phyloP scores from a whole-genome alignment of 2,329 filamentous ascomycete genomes.

The Pseudopithomyces maydicus region DNA sequence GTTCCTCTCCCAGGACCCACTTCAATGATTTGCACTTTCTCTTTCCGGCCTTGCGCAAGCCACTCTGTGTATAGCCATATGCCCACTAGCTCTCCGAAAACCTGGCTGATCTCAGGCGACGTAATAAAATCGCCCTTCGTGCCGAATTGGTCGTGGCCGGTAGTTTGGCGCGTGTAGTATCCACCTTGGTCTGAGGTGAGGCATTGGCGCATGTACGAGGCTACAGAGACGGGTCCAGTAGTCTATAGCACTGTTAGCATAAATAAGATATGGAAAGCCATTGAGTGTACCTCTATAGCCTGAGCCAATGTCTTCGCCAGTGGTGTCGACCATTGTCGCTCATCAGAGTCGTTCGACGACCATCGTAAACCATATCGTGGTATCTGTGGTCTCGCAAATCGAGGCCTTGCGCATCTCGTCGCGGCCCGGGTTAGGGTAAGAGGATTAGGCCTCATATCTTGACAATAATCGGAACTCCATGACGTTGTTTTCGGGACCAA shows the following conservation, averaged over 20 bases:
- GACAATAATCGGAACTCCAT: constrained; percentile 35
- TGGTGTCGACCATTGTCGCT: constrained; percentile 84
- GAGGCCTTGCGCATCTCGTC: constrained; percentile 21
- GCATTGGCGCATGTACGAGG: constrained; percentile 98
- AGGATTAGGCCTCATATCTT: constrained; percentile 37
- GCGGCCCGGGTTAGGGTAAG: constrained; percentile 31
- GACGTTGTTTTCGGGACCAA: constrained; percentile 33
- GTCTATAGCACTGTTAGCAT: constrained; percentile 54
- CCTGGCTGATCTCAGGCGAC: constrained; percentile 94
- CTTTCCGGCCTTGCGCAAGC: constrained; percentile 81
- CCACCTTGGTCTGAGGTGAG: constrained; percentile 88
- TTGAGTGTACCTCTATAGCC: constrained; percentile 75
- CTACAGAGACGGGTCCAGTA: constrained; percentile 89
- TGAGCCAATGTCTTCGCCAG: constrained; percentile 84
- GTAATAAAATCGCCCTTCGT: constrained; percentile 93
- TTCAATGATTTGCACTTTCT: constrained; percentile 87
- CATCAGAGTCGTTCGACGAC: constrained; percentile 38
- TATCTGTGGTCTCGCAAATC: constrained; percentile 4
- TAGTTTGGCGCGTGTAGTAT: constrained; percentile 82
- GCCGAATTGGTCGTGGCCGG: constrained; percentile 86
- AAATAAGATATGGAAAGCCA: background rate
- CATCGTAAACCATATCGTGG: constrained; percentile 42
- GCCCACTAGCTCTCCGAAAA: constrained; percentile 93
- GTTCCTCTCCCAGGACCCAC: constrained; percentile 93
- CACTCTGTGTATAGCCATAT: constrained; percentile 97